These are phyloP conservation scores for Fistulifera pelliculosa DNA, from an alignment of 108 stramenopile species.

Conservation along the genomic window DNA sequence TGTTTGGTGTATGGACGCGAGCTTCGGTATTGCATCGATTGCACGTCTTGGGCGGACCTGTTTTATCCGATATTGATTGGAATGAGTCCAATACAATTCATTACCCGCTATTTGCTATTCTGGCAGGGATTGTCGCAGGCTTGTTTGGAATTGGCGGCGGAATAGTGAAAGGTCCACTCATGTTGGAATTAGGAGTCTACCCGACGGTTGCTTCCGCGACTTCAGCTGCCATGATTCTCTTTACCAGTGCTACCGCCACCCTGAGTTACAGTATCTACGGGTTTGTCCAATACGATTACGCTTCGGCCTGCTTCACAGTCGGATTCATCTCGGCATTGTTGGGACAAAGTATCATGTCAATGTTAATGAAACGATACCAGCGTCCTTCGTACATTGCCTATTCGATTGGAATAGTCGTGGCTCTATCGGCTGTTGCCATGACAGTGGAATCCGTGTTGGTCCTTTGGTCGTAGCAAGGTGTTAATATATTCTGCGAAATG, in stretches of 20 bases:
- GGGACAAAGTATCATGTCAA: slow-evolving; percentile 53
- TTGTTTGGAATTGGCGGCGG: slow-evolving; percentile 80
- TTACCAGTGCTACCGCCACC: slow-evolving; percentile 74
- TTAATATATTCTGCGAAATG: no score
- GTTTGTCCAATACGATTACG: slow-evolving; percentile 52
- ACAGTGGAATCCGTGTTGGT: slow-evolving; percentile 2
- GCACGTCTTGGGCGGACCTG: neutral
- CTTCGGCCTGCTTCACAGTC: slow-evolving; percentile 38
- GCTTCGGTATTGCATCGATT: neutral
- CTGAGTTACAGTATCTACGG: slow-evolving; percentile 69
- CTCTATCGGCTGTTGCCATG: slow-evolving; percentile 38
- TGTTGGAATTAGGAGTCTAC: slow-evolving; percentile 69
- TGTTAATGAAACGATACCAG: slow-evolving; percentile 47
- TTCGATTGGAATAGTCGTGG: slow-evolving; percentile 69
- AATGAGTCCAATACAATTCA: slow-evolving; percentile 48
- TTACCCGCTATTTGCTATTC: slow-evolving; percentile 70
- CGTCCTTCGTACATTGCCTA: slow-evolving; percentile 75
- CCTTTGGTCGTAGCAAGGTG: no score
- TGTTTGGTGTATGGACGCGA: slow-evolving; percentile 1
- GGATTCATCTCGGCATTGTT: slow-evolving; percentile 55
- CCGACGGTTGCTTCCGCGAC: slow-evolving; percentile 71
- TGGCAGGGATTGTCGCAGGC: slow-evolving; percentile 85
- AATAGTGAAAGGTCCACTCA: slow-evolving; percentile 85
- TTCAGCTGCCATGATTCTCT: slow-evolving; percentile 71
- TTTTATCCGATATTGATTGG: slow-evolving; percentile 64